Evolutionary conservation across 2,329 filamentous ascomycete species (phyloP).

Genomic region (Botrytis cinerea): DNA sequence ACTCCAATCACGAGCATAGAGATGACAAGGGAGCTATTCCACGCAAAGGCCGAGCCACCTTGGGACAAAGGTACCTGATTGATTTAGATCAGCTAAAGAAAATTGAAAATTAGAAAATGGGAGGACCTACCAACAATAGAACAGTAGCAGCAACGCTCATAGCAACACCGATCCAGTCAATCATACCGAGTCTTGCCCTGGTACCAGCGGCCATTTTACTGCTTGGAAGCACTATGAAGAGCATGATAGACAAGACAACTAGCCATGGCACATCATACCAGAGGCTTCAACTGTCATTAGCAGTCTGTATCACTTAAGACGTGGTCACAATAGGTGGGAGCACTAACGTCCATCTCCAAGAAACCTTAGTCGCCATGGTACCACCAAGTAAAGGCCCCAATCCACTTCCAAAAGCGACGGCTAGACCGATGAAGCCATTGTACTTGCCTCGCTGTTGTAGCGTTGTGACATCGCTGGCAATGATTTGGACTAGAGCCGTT

Average conservation of each 20-base stretch:
- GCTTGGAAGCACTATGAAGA: conserved; percentile 30
- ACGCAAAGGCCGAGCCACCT: conserved; percentile 40
- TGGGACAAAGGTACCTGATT: conserved; percentile 48
- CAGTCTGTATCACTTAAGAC: conserved; percentile 1
- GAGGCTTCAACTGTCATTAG: conserved; percentile 20
- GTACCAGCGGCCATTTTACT: conserved; percentile 25
- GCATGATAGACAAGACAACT: conserved; percentile 24
- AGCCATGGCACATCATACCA: conserved; percentile 33
- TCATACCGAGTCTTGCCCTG: conserved; percentile 31
- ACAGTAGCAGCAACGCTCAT: conserved; percentile 24
- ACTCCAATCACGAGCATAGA: conserved; percentile 38
- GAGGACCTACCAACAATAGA: conserved; percentile 20
- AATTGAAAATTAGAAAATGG: conserved; percentile 1
- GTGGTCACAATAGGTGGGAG: background rate
- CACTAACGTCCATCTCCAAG: conserved; percentile 40
- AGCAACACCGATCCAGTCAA: conserved; percentile 36
- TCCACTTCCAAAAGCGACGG: conserved; percentile 35
- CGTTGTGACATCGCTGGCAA: conserved; percentile 23
- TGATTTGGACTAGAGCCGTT: conserved; percentile 24
- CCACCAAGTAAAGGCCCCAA: conserved; percentile 41
- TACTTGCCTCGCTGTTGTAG: conserved; percentile 37
- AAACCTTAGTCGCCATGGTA: conserved; percentile 40
- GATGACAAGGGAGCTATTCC: conserved; percentile 41
- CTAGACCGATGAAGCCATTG: conserved; percentile 40
- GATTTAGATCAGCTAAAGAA: background rate